These are phyloP conservation scores for Quercus glauca DNA, from an alignment of 306 rosid genomes.

Conservation along the genomic window DNA sequence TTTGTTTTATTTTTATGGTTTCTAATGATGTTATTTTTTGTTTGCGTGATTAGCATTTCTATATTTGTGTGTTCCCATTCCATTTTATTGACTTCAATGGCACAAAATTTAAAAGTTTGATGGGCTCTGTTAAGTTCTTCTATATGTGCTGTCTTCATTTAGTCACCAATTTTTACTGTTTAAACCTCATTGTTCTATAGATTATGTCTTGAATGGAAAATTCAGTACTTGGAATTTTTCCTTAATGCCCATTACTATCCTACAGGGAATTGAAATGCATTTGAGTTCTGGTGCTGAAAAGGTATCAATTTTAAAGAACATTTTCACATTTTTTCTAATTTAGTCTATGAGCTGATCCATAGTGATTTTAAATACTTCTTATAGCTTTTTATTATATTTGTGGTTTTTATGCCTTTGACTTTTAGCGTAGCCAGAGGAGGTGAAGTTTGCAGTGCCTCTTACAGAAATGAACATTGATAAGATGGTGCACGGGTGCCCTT, in stretches of 20 bases:
- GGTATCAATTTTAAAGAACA: constrained; percentile 51
- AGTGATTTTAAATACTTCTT: constrained; percentile 17
- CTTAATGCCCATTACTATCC: constrained; percentile 18
- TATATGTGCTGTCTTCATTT: background rate
- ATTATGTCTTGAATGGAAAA: background rate
- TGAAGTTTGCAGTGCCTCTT: constrained; percentile 88
- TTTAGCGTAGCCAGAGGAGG: constrained; percentile 92
- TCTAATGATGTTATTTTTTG: background rate
- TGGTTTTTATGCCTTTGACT: constrained; percentile 59
- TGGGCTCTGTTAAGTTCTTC: constrained; percentile 3
- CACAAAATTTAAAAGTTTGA: constrained; percentile 3
- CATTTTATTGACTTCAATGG: constrained; percentile 3
- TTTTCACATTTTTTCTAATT: constrained; percentile 16
- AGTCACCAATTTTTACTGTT: background rate
- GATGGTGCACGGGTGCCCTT: constrained; percentile 81
- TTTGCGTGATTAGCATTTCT: background rate
- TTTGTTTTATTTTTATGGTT: background rate
- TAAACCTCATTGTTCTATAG: background rate
- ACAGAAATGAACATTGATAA: constrained; percentile 80
- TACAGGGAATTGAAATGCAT: constrained; percentile 95
- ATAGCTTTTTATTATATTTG: constrained; percentile 44
- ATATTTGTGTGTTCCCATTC: background rate
- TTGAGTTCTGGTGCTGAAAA: constrained; percentile 59
- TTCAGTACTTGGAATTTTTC: constrained; percentile 1
- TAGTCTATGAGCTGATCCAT: background rate